phyloP scores from a whole-genome alignment of 169 alveolate species.

The Amoebophrya sp. region DNA sequence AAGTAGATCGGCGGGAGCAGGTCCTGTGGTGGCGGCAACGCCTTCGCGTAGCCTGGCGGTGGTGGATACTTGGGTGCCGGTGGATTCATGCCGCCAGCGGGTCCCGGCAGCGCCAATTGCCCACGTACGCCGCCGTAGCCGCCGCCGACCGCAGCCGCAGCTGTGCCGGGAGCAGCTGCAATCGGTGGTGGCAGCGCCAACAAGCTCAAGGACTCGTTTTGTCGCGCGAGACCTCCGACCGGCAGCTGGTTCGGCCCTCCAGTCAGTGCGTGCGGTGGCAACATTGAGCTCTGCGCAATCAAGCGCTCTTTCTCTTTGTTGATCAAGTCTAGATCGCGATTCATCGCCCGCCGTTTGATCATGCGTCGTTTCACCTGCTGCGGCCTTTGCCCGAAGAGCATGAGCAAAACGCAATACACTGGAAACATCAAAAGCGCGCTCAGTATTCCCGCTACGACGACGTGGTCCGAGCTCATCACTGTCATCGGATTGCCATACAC shows the following conservation, averaged over 20 bases:
- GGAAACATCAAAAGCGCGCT: constrained; percentile 25
- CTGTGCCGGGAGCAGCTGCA: not conserved
- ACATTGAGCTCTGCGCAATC: not conserved
- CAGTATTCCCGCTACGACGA: constrained; percentile 12
- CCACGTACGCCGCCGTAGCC: no score
- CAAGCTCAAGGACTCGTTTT: not conserved
- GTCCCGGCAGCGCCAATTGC: constrained; percentile 23
- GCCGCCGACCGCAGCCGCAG: no score
- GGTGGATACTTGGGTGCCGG: constrained; percentile 28
- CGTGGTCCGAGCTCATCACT: not conserved
- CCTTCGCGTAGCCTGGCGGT: constrained; percentile 26
- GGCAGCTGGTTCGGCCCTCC: not conserved
- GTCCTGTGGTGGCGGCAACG: constrained; percentile 32
- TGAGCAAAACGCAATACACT: not conserved
- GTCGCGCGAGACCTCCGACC: not conserved
- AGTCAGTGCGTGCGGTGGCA: not conserved
- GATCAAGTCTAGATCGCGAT: not conserved
- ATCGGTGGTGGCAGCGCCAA: constrained; percentile 29
- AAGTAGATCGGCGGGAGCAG: constrained; percentile 31
- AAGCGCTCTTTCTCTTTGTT: not conserved
- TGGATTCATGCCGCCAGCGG: not conserved
- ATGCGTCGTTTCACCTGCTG: not conserved
- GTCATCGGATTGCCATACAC: constrained; percentile 11
- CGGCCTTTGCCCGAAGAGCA: constrained; percentile 30
- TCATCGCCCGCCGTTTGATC: constrained; percentile 32